phyloP scores from a whole-genome alignment of 2,329 filamentous ascomycete genomes.

The Dactylonectria macrodidyma region DNA sequence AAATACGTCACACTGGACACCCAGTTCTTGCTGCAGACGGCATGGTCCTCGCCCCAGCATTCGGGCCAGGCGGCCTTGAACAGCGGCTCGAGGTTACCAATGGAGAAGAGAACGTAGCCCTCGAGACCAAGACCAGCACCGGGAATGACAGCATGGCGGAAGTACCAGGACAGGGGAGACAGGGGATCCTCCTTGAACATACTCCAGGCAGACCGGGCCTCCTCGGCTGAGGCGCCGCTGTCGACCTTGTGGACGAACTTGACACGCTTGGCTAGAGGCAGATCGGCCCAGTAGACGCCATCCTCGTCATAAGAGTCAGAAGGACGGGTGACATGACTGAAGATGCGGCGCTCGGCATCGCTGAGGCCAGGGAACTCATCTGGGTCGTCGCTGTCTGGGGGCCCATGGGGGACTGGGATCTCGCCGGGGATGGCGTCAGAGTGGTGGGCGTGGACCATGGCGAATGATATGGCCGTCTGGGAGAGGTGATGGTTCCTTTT shows the following conservation, averaged over 20 bases:
- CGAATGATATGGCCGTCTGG: conserved; percentile 14
- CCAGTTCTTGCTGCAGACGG: conserved; percentile 85
- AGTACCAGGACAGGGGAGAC: conserved; percentile 87
- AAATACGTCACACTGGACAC: conserved; percentile 88
- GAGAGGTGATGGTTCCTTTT: conserved; percentile 13
- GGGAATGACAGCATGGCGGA: conserved; percentile 91
- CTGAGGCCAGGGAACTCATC: conserved; percentile 62
- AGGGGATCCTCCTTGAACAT: conserved; percentile 93
- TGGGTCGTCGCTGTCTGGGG: conserved; percentile 63
- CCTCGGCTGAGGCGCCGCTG: conserved; percentile 76
- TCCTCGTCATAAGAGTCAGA: conserved; percentile 89
- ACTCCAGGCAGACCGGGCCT: conserved; percentile 76
- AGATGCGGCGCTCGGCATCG: conserved; percentile 72
- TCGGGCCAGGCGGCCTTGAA: conserved; percentile 81
- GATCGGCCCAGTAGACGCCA: conserved; percentile 94
- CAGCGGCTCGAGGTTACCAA: conserved; percentile 90
- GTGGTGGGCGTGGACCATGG: conserved; percentile 50
- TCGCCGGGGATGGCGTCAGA: conserved; percentile 62
- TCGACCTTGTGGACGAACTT: conserved; percentile 85
- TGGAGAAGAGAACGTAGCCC: conserved; percentile 97
- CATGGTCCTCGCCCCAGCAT: conserved; percentile 78
- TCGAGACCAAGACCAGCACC: conserved; percentile 94
- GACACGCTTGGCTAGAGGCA: conserved; percentile 78
- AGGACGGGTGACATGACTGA: conserved; percentile 86
- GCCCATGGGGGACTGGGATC: conserved; percentile 69